These are phyloP conservation scores for Diaporthe caulivora DNA, from an alignment of 2,329 filamentous ascomycete genomes.

Conservation along the genomic window DNA sequence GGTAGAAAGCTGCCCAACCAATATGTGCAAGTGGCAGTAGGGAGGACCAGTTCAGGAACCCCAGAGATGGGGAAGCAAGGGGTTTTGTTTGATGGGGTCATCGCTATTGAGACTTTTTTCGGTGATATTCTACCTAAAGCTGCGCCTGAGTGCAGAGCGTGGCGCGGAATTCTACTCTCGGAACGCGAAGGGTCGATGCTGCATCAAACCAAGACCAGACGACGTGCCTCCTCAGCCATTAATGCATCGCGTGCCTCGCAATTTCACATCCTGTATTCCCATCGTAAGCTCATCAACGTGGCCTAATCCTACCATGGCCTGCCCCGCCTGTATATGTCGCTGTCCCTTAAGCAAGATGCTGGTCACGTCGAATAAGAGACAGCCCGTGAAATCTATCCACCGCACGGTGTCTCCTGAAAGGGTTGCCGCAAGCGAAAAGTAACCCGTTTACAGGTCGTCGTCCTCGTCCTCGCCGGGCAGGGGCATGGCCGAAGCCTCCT, in stretches of 20 bases:
- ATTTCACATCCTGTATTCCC: conserved; percentile 38
- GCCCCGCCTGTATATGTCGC: conserved; percentile 39
- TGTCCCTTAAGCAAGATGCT: conserved; percentile 41
- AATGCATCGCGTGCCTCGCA: conserved; percentile 38
- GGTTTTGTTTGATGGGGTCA: background rate
- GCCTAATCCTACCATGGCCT: conserved; percentile 34
- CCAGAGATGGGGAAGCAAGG: background rate
- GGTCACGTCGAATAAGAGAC: conserved; percentile 38
- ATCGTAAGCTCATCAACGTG: conserved; percentile 39
- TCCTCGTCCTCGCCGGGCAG: conserved; percentile 96
- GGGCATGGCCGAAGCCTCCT: conserved; percentile 81
- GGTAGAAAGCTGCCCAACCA: background rate
- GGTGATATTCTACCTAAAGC: conserved; percentile 40
- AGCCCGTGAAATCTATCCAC: conserved; percentile 40
- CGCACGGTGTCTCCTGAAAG: conserved; percentile 31
- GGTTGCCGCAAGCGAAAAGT: conserved; percentile 14
- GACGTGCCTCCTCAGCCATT: conserved; percentile 37
- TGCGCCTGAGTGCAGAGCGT: conserved; percentile 38
- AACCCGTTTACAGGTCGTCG: conserved; percentile 67
- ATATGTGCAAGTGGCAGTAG: background rate
- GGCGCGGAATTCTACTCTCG: conserved; percentile 38
- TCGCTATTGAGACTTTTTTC: conserved; percentile 34
- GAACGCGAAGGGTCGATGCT: conserved; percentile 37
- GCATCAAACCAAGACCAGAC: conserved; percentile 36
- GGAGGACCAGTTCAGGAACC: background rate